A percentile compares a stretch with the other conserved stretches of the same genome.
Conservation (phyloP, 768 basidiomycete genomes). For the Pleurotus giganteus region DNA sequence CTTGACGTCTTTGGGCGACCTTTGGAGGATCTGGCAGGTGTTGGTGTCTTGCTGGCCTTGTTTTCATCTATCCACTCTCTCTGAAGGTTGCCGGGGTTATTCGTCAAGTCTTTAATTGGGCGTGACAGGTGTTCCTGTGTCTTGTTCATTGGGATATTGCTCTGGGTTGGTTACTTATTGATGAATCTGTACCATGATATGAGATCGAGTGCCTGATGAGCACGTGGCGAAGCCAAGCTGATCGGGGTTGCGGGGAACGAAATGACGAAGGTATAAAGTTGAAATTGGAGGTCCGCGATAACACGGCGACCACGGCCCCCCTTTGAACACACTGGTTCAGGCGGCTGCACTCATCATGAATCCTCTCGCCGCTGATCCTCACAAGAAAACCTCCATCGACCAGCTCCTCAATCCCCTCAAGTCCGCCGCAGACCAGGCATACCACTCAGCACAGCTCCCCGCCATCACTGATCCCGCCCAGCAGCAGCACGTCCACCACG, state of each 20-base stretch:
- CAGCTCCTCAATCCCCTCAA: slow-evolving; percentile 17
- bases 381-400: slow-evolving; percentile 17
- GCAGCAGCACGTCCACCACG: slow-evolving; percentile 7
- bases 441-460: neutral
- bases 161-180: neutral
- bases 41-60: slow-evolving; percentile 14
- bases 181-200: neutral
- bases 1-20: slow-evolving; percentile 20
- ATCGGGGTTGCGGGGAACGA: slow-evolving; percentile 10
- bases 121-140: neutral
- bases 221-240: neutral
- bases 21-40: slow-evolving; percentile 11
- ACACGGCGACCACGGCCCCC: neutral
- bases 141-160: neutral
- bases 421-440: neutral
- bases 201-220: slow-evolving; percentile 2
- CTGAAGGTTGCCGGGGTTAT: slow-evolving; percentile 24
- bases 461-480: slow-evolving; percentile 2
- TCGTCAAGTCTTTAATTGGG: slow-evolving; percentile 13
- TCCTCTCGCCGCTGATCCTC: slow-evolving; percentile 11
- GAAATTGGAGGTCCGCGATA: slow-evolving; percentile 11
- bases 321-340: slow-evolving; percentile 1
- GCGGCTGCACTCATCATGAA: neutral
- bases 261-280: slow-evolving; percentile 12
- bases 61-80: slow-evolving; percentile 17